Base-by-base conservation (phyloP, 163 green algal species). In the Scenedesmus sp. region DNA sequence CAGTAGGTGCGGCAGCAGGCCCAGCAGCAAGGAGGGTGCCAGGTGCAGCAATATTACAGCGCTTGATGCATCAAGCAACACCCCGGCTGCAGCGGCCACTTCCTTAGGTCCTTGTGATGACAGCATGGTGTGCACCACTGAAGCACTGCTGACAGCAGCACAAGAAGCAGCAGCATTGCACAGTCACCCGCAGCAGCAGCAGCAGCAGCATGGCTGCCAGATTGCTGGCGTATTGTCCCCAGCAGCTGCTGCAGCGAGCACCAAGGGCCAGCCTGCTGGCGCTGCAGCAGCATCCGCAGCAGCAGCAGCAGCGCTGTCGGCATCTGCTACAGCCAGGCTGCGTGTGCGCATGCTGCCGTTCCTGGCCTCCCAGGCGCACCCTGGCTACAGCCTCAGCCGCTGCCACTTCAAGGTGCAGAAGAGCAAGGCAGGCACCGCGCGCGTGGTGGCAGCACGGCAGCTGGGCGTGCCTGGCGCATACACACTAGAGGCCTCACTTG, bases 401-500 rank as follows among this genome's bases (percentile, higher is more conserved):
- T 79, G 56, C 20, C 56, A 56, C 64, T 89, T 89, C 84, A 89
- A 81, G 84, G 59, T 81, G 46, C 60, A 89, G 62, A 89, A 89
- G 81, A 60, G 62, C 84, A 89, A 89, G 59, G 66, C 66, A 26
- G 84, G 84, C 59, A 89, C 84, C 46, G 59, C 60, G 26, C 57
- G 84, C 16, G 84, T 89, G 23, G 84, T 89, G 7, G 84, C 84
- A 82, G 84, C 84, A 16, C 56, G 66, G 60, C 84, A 89, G 84
- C 59, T 89, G 60, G 66, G 84, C 26, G 13, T 89, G 4, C 62
- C 84, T 34, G 64, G 84, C 13, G 84, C 84, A 34, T 89, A 89
- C 84, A 89, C 84, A 23, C 13, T 89, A 73, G 84, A 89, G 20
- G 84, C 59, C 5, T 89, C 84, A 89, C 59, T 89, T 57, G 84